Evolutionary conservation across 176 grass and related monocot genomes (phyloP).

Genomic region (Dactylis glomerata): DNA sequence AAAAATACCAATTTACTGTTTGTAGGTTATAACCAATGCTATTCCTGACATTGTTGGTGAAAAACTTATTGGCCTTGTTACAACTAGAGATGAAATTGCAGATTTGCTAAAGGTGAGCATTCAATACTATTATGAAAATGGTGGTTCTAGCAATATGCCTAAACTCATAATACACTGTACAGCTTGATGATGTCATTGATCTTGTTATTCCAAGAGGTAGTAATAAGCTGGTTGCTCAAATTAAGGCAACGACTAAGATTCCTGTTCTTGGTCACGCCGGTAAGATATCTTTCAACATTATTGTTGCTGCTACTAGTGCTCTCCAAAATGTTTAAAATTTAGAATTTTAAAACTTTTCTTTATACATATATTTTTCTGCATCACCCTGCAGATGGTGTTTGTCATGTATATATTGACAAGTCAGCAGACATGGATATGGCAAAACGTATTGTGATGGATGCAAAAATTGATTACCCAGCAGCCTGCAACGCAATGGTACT

Average conservation of each 20-base stretch:
- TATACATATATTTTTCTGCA: background rate
- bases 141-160: conserved; percentile 11
- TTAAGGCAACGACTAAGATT: conserved; percentile 93
- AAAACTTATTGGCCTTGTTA: conserved; percentile 90
- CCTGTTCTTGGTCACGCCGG: conserved; percentile 97
- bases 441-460: conserved; percentile 80
- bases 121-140: conserved; percentile 1
- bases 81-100: conserved; percentile 88
- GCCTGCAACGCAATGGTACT: conserved; percentile 96
- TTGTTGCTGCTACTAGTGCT: background rate
- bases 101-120: conserved; percentile 83
- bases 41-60: conserved; percentile 73
- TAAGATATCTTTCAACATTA: conserved; percentile 32
- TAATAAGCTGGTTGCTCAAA: conserved; percentile 94
- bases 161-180: conserved; percentile 33
- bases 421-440: conserved; percentile 92
- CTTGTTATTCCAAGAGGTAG: conserved; percentile 99
- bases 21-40: conserved; percentile 78
- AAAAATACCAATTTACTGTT: background rate
- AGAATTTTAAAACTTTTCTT: too few species aligned
- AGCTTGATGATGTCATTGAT: conserved; percentile 99
- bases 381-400: conserved; percentile 71
- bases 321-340: background rate
- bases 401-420: conserved; percentile 98
- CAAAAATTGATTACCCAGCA: conserved; percentile 95